Base-by-base conservation (phyloP, 1,284 basidiomycete genomes). In the Nidula niveotomentosa region DNA sequence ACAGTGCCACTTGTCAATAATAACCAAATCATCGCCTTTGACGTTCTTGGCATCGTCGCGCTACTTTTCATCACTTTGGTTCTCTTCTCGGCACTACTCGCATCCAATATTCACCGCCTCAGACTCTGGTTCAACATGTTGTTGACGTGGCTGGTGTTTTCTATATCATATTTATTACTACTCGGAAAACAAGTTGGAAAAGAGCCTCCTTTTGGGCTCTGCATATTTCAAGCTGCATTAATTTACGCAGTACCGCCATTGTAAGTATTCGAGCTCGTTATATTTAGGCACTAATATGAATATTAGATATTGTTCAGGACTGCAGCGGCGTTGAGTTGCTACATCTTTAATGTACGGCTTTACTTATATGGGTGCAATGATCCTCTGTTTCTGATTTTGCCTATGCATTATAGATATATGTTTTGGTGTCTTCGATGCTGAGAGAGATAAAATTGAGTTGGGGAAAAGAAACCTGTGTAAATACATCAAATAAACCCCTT, bases 41-140 rank as follows among this genome's bases (percentile, higher is more conserved):
- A 41, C 15, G 30, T 37, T 1, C 36, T 61, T 33, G 54, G 53
- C n/a, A 30, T 56, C 8, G 33, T 55, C 8, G 60, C 53, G 17
- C 30, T 58, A 12, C 34, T 55, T 36, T 50, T 64, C 4, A 55
- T 60, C 23, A 33, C 50, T 6, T 44, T 54, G 23, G 60, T 57
- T 5, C 54, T 64, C 2, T 54, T 60, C 9, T 58, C 61, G 2
- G 56, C 62, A n/a, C 48, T 62, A 13, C 53, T 64, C 12, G 54
- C 60, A 12, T 53, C 44, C n/a, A 45, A 44, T 9, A 56, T 62
- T 36, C 57, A 56, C 9, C 56, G 65, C 35, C 58, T 55, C 23
- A 17, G 55, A 8, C 52, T 59, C 3, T 65, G 63, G 63, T 63
- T 59, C 52, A 59, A 60, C 48, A 58, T 63, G 33, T 58, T 66